Conservation (phyloP, 768 basidiomycete genomes). For the Trametes sanguinea region DNA sequence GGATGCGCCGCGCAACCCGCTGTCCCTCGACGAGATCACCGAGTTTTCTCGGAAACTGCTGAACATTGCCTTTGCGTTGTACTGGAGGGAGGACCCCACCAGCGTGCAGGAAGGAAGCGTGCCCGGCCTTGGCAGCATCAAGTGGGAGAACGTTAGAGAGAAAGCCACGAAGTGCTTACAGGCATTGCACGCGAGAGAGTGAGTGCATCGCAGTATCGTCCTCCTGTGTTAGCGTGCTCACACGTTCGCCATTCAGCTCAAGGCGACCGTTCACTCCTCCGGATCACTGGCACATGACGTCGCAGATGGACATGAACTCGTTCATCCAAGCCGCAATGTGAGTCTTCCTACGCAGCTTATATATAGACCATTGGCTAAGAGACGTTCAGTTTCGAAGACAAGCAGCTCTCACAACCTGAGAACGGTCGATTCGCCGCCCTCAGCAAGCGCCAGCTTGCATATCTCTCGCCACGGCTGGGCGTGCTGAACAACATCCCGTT, state of each 20-base stretch:
- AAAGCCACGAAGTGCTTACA: slow-evolving; percentile 77
- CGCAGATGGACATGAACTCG: slow-evolving; percentile 56
- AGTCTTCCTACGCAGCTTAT: slow-evolving; percentile 28
- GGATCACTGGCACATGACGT: slow-evolving; percentile 81
- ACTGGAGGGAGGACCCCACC: slow-evolving; percentile 59
- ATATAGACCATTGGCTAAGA: too few species aligned
- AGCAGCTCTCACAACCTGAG: slow-evolving; percentile 42
- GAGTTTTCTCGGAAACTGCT: slow-evolving; percentile 76
- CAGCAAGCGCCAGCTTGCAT: slow-evolving; percentile 70
- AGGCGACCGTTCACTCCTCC: slow-evolving; percentile 78
- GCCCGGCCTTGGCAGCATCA: slow-evolving; percentile 42
- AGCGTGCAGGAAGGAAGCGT: slow-evolving; percentile 43
- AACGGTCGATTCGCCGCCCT: slow-evolving; percentile 33
- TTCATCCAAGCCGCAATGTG: slow-evolving; percentile 91
- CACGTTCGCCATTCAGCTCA: slow-evolving; percentile 54
- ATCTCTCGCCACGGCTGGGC: slow-evolving; percentile 82
- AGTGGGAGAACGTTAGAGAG: slow-evolving; percentile 73
- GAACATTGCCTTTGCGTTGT: slow-evolving; percentile 81
- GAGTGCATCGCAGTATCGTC: slow-evolving; percentile 32
- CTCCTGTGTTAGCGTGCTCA: not conserved
- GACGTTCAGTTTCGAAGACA: slow-evolving; percentile 61
- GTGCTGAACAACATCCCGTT: slow-evolving; percentile 96
- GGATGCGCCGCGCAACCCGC: slow-evolving; percentile 61
- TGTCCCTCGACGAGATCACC: slow-evolving; percentile 79
- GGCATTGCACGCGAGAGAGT: slow-evolving; percentile 90